phyloP scores from a whole-genome alignment of 495 filamentous ascomycete species.

The Aspergillus cristatus region DNA sequence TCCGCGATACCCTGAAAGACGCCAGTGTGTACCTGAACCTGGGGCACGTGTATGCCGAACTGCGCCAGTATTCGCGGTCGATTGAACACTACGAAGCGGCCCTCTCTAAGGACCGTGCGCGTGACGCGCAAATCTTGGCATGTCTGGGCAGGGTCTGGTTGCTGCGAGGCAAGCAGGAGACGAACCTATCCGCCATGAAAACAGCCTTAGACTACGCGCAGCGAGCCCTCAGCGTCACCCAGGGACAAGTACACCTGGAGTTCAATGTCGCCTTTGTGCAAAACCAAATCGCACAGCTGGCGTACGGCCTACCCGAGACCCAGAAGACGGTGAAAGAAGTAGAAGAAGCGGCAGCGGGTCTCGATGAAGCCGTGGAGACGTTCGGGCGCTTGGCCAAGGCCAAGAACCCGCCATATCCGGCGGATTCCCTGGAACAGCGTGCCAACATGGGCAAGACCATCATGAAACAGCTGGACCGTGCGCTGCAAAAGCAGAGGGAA shows the following conservation, averaged over 20 bases:
- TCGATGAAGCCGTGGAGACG: conserved; percentile 79
- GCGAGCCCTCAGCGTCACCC: conserved; percentile 68
- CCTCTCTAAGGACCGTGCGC: conserved; percentile 66
- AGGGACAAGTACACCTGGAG: conserved; percentile 79
- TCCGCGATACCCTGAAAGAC: conserved; percentile 82
- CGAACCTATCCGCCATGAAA: conserved; percentile 69
- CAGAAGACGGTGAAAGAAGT: conserved; percentile 74
- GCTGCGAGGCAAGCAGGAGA: conserved; percentile 73
- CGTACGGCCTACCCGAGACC: conserved; percentile 63
- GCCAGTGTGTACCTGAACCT: conserved; percentile 81
- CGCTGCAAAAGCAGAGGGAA: conserved; percentile 72
- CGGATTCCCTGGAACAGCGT: conserved; percentile 81
- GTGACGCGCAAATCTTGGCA: conserved; percentile 73
- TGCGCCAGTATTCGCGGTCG: conserved; percentile 78
- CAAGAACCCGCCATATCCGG: conserved; percentile 84
- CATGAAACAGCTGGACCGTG: conserved; percentile 78
- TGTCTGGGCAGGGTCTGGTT: conserved; percentile 95
- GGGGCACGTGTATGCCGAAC: conserved; percentile 82
- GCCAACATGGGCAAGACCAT: conserved; percentile 96
- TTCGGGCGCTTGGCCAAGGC: conserved; percentile 72
- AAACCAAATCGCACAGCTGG: conserved; percentile 75
- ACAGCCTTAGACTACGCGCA: conserved; percentile 79
- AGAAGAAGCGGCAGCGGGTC: conserved; percentile 65
- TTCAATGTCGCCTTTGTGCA: conserved; percentile 99
- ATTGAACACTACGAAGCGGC: conserved; percentile 93